Evolutionary conservation across 2,329 filamentous ascomycete species (phyloP).

Genomic region (Aspergillus amoenus): DNA sequence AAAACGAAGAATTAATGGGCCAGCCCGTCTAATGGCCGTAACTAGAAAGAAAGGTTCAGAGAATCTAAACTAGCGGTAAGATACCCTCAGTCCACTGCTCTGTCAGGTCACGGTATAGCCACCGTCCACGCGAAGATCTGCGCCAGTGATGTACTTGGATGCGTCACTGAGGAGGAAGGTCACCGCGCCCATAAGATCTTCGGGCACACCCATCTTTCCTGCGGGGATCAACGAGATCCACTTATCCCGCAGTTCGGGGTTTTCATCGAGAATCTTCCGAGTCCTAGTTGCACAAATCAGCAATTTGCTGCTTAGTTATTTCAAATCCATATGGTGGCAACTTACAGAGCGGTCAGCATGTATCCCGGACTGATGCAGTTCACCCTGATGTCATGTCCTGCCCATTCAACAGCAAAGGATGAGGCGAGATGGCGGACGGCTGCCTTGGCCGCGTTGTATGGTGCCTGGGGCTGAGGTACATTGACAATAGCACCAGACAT

Average conservation of each 20-base stretch:
- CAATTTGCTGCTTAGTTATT: neutral
- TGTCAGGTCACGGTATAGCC: slow-evolving; percentile 78
- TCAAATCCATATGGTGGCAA: slow-evolving; percentile 13
- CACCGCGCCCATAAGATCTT: slow-evolving; percentile 91
- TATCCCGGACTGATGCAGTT: slow-evolving; percentile 96
- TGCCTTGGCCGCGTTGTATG: slow-evolving; percentile 92
- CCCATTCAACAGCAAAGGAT: slow-evolving; percentile 92
- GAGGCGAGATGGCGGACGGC: slow-evolving; percentile 85
- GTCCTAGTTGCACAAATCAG: slow-evolving; percentile 56
- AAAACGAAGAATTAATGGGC: no score
- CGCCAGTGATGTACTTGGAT: slow-evolving; percentile 69
- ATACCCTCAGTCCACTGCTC: neutral
- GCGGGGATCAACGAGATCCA: slow-evolving; percentile 92
- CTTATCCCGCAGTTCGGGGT: slow-evolving; percentile 82
- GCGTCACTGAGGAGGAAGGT: slow-evolving; percentile 83
- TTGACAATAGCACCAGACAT: slow-evolving; percentile 96
- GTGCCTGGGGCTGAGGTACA: slow-evolving; percentile 87
- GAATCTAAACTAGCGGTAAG: neutral
- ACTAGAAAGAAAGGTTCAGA: no score
- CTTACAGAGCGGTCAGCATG: slow-evolving; percentile 91
- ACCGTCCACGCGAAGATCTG: slow-evolving; percentile 79
- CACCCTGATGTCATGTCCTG: slow-evolving; percentile 79
- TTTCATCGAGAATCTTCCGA: slow-evolving; percentile 90
- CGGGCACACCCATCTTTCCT: slow-evolving; percentile 88
- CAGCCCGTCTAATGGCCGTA: slow-evolving; percentile 12